A percentile compares a stretch with the other conserved stretches of the same genome.
Evolutionary conservation across 345 rosid species (phyloP).

Genomic region (Microthlaspi erraticum): DNA sequence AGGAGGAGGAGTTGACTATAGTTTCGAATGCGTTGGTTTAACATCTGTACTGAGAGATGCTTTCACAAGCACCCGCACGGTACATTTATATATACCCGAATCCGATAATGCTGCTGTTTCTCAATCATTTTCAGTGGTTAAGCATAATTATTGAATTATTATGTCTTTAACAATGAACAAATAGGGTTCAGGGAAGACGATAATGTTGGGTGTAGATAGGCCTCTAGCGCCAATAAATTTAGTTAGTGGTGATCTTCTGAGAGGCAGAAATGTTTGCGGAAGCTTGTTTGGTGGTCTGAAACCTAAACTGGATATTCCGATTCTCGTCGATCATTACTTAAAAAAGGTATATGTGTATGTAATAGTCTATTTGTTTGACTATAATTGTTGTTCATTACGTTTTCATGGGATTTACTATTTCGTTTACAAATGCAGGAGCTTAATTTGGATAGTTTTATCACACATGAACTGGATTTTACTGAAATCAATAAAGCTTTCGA

Average conservation of each 20-base stretch:
- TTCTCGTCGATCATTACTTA: conserved; percentile 49
- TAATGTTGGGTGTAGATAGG: conserved; percentile 58
- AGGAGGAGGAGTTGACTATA: conserved; percentile 71
- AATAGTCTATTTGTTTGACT: neutral
- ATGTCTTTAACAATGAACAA: neutral
- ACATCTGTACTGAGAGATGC: conserved; percentile 54
- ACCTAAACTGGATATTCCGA: conserved; percentile 60
- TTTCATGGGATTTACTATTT: neutral
- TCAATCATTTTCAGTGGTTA: neutral
- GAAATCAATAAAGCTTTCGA: conserved; percentile 71
- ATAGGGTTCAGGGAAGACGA: conserved; percentile 73
- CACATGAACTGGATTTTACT: conserved; percentile 55
- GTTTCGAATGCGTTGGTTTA: conserved; percentile 76
- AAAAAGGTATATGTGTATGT: conserved; percentile 39
- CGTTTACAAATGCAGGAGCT: conserved; percentile 50
- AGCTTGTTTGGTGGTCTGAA: conserved; percentile 63
- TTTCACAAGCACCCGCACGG: conserved; percentile 56
- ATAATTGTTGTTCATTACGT: conserved; percentile 1
- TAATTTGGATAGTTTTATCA: conserved; percentile 53
- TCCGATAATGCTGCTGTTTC: neutral
- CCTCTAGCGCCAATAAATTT: conserved; percentile 43
- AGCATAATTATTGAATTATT: neutral
- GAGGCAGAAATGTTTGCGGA: conserved; percentile 55
- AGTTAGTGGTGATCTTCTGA: conserved; percentile 44
- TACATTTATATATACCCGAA: neutral